Evolutionary conservation across 371 early-diverging fungal genomes (phyloP), one percentile per base, ranked within the genome.

Genomic region (Mortierella sp.): DNA sequence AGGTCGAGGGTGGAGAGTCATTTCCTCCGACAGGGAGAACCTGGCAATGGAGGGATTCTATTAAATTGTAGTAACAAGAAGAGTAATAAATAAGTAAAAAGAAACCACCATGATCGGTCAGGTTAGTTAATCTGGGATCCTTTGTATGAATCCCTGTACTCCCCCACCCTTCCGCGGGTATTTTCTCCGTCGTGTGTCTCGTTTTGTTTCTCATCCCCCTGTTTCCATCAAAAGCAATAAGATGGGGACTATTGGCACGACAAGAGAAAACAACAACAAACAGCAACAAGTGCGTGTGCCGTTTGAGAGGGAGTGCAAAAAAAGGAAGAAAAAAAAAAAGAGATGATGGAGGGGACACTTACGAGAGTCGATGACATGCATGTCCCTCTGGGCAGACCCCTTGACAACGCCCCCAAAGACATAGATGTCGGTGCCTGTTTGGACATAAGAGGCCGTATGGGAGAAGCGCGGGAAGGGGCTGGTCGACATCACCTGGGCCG

Each of bases 311-410:
- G 22, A 9, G 44, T 26, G 53, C 13, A 16, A 4, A 64, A 16
- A 44, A 19, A 64, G 14, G 19, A 24, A 64, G 24, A 50, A 39
- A 40, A 31, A 44, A 6, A 39, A 16, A 48, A 39, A 58, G 64
- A 26, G 68, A 43, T 40, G 39, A 68, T 37, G 68, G 52, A 48
- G 19, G 63, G 2, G 11, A 47, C 26, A 72, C 87, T 74, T 90
- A 92, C 93, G 86, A 44, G 90, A 86, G 73, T 93, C 92, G 77
- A 93, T 86, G 41, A 87, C 80, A 74, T 90, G 89, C 48, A 92
- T 66, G 24, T 93, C 92, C 66, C 88, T 88, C 61, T 89, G 90
- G 4, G 78, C 84, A 0, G 85, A 78, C 2, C 86, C 80, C 61
- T 79, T 84, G 63, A 88, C 87, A 66, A 88, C 67, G 39, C 93